Conservation (phyloP, 495 filamentous ascomycete species). For the Aspergillus sclerotioniger region DNA sequence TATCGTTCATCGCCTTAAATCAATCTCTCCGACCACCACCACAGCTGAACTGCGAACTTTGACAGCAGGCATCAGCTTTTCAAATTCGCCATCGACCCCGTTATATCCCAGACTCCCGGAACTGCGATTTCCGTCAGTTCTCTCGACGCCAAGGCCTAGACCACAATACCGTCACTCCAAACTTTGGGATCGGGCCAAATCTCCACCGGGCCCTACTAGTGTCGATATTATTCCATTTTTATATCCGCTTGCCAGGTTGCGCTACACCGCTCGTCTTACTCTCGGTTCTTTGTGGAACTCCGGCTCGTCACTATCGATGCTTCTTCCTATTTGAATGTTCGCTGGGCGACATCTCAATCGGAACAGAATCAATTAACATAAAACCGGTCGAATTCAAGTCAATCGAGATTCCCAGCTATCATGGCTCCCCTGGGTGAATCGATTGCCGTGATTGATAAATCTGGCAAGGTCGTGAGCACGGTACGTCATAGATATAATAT, state of each 20-base stretch:
- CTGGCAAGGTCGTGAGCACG: slow-evolving; percentile 87
- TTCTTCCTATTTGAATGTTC: slow-evolving; percentile 16
- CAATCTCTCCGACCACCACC: not conserved
- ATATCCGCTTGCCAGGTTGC: slow-evolving; percentile 8
- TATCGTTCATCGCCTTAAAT: slow-evolving; percentile 12
- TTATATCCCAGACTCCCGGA: not conserved
- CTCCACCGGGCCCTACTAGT: slow-evolving; percentile 19
- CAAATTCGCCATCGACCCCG: slow-evolving; percentile 8
- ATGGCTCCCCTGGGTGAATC: slow-evolving; percentile 63
- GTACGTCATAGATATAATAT: slow-evolving; percentile 50
- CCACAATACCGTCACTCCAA: slow-evolving; percentile 3
- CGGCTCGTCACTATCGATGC: slow-evolving; percentile 11
- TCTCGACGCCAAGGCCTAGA: slow-evolving; percentile 14
- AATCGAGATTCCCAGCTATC: slow-evolving; percentile 5
- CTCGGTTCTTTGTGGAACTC: slow-evolving; percentile 5
- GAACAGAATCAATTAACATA: not conserved
- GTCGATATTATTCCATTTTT: slow-evolving; percentile 12
- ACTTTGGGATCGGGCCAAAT: slow-evolving; percentile 14
- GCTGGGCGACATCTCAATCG: not conserved
- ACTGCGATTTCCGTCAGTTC: not conserved
- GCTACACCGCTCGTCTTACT: slow-evolving; percentile 27
- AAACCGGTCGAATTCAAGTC: not conserved
- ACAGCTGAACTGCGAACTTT: slow-evolving; percentile 13
- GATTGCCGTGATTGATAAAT: slow-evolving; percentile 87
- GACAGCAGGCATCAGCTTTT: slow-evolving; percentile 18